Base-by-base conservation (phyloP, 257 asterid genomes). In the Phtheirospermum japonicum region DNA sequence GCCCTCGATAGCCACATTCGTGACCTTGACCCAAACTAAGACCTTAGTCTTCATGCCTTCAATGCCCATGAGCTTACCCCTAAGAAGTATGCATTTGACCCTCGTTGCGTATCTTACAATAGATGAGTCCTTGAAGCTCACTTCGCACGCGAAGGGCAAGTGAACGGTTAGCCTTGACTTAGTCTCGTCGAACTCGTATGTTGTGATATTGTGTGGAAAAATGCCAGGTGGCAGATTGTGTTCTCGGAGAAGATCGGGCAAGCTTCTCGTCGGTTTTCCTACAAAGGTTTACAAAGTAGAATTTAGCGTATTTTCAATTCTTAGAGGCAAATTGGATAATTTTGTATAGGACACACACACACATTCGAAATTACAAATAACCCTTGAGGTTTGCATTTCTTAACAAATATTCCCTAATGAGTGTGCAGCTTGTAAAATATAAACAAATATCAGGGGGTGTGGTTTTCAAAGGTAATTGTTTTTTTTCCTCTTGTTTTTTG, bases 41-140 rank as follows among this genome's bases (percentile, higher is more conserved):
- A 86, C 81, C 75, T 87, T 87, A 6, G 80, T 87, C 72, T 87
- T 90, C 92, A 90, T 85, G 28, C 97, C 97, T 72, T 90, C 90
- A 11, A 90, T 59, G 7, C 83, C 83, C 49, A 79, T 75, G 14
- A 90, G 85, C 79, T 81, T 90, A 60, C 90, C 94, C 74, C 83
- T 83, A n/a, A 75, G 77, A 37, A 90, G 77, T 72, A 82, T 83
- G 80, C 87, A 81, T 66, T 85, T 90, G 57, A 90, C 85, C 17
- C 88, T 72, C 0, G 85, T 57, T 43, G 85, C 87, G 0, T 81
- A 87, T 57, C 93, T 73, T 28, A 90, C 34, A 5, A 66, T 2
- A 28, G 89, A 78, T 5, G 91, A 78, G 71, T 87, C 97, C 74
- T 79, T 85, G 78, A 81, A 90, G 83, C 73, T 76, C 77, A 79